Evolutionary conservation across 441 rosid genomes (phyloP), one percentile per base, ranked within the genome.

Genomic region (Brassica balearica): DNA sequence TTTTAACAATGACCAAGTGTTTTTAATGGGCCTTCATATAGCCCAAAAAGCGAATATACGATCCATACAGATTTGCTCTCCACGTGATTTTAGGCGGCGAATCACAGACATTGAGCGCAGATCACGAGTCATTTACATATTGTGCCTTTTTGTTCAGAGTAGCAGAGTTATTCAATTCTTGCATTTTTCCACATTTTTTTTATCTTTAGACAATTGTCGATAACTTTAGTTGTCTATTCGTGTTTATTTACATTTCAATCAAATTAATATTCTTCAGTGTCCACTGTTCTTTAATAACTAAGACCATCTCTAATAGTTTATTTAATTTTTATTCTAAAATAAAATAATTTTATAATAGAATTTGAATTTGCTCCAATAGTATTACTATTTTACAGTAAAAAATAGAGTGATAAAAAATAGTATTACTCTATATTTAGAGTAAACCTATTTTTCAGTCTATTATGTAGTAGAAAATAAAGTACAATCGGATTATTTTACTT

Each of bases 21-120:
- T 17, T 19, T 0, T 17, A 68, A 19, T 68, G 75, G 82, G 71
- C 22, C 58, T 55, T 15, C 7, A 55, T 55, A 55, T 15, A 55
- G 60, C 60, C 60, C 60, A 55, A 1, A 6, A 55, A 55, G 22
- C 22, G 10, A 55, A 55, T 46, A 17, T 14, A 17, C 60, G 15
- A 55, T 14, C 19, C 58, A 53, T 17, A 53, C 9, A 14, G 3
- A 6, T 53, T 53, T 53, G 58, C 8, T 14, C 20, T 5, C 7
- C 60, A 55, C 60, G 10, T 55, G 59, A 14, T 53, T 53, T 15
- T 53, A 55, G 20, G 60, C 60, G 60, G 60, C 22, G 60, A 10
- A 17, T 15, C 60, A 55, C 60, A 15, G 60, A 55, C 7, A 55
- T 55, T 55, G 60, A 55, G 22, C 9, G 60, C 60, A 55, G 60